Evolutionary conservation across 2,329 filamentous ascomycete species (phyloP).

Genomic region (Penicillium sp.): DNA sequence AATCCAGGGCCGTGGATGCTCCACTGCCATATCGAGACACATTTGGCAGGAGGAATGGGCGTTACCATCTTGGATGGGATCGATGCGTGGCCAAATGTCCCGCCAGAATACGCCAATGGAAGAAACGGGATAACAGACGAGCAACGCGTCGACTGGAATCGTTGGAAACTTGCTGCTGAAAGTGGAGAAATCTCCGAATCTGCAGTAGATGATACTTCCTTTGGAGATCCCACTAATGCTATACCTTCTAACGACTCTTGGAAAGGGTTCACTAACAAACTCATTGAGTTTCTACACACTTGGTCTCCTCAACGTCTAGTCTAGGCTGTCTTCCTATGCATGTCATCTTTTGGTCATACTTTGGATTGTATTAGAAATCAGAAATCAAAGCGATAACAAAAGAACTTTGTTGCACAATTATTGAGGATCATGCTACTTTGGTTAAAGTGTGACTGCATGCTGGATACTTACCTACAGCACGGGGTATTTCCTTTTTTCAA

Average conservation of each 20-base stretch:
- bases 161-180: neutral
- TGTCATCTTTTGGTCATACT: neutral
- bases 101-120: constrained; percentile 9
- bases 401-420: no score
- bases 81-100: constrained; percentile 43
- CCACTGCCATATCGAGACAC: constrained; percentile 50
- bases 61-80: constrained; percentile 47
- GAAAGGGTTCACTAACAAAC: neutral
- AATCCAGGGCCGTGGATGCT: constrained; percentile 48
- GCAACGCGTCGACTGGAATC: neutral
- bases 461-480: neutral
- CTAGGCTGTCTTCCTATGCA: neutral
- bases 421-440: neutral
- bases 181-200: neutral
- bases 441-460: neutral
- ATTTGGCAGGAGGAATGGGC: constrained; percentile 47
- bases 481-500: neutral
- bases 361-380: no score
- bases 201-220: neutral
- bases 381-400: no score
- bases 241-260: neutral
- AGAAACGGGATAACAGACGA: neutral
- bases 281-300: neutral
- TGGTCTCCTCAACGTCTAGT: neutral
- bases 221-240: neutral